phyloP scores from a whole-genome alignment of 2,329 filamentous ascomycete species.

The Didymella lethalis region DNA sequence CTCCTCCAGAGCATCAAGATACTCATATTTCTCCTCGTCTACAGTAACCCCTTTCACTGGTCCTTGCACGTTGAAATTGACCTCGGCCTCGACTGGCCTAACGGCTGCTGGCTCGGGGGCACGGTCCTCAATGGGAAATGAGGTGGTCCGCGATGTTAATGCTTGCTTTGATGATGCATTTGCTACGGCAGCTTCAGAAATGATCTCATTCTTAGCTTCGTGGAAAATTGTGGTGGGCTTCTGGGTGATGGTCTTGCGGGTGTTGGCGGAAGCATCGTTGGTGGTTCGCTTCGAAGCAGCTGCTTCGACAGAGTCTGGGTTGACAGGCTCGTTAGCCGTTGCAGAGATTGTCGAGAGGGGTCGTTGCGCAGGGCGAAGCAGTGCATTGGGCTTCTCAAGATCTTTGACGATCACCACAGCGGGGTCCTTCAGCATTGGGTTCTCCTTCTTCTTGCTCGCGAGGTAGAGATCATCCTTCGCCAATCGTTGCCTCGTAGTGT shows the following conservation, averaged over 20 bases:
- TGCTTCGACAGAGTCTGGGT: constrained; percentile 27
- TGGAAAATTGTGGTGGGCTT: constrained; percentile 64
- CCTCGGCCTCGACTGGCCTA: constrained; percentile 23
- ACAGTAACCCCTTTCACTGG: constrained; percentile 26
- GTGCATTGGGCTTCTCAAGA: constrained; percentile 54
- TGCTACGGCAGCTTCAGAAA: constrained; percentile 26
- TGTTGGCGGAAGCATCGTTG: constrained; percentile 45
- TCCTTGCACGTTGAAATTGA: constrained; percentile 14
- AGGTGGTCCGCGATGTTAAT: constrained; percentile 33
- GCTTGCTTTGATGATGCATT: constrained; percentile 34
- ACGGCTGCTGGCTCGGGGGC: constrained; percentile 30
- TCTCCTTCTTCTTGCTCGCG: constrained; percentile 51
- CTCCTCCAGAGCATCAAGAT: constrained; percentile 50
- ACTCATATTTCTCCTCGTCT: constrained; percentile 45
- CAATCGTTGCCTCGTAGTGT: constrained; percentile 58
- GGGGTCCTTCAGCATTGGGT: constrained; percentile 46
- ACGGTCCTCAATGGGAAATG: constrained; percentile 36
- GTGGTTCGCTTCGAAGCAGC: constrained; percentile 34
- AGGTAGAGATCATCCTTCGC: constrained; percentile 66
- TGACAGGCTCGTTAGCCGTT: constrained; percentile 33
- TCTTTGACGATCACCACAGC: constrained; percentile 46
- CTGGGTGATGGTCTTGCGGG: constrained; percentile 60
- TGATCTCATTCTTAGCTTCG: constrained; percentile 49
- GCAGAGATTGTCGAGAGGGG: constrained; percentile 51
- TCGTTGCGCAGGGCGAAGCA: constrained; percentile 69